Conservation (phyloP, 2,329 filamentous ascomycete genomes). For the Colletotrichum cuscutae region DNA sequence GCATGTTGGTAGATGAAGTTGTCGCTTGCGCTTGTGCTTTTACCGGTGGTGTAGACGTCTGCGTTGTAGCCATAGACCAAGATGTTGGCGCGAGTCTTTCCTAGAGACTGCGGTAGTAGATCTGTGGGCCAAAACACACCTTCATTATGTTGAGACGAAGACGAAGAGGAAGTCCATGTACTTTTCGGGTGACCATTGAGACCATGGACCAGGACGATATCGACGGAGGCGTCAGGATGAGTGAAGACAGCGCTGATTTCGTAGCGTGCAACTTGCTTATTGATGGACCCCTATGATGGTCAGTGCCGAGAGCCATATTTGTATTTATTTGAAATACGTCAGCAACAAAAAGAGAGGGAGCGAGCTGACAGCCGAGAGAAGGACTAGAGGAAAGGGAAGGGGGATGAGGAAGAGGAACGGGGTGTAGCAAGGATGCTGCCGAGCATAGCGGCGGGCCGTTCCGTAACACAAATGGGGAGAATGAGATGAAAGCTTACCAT, state of each 20-base stretch:
- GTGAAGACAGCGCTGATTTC: slow-evolving; percentile 69
- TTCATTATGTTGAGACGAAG: slow-evolving; percentile 42
- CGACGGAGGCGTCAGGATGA: slow-evolving; percentile 68
- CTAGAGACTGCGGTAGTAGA: slow-evolving; percentile 70
- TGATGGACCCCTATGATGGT: slow-evolving; percentile 41
- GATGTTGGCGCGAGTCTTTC: slow-evolving; percentile 68
- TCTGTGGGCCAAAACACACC: slow-evolving; percentile 76
- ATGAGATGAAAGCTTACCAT: slow-evolving; percentile 18
- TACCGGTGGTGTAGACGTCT: slow-evolving; percentile 62
- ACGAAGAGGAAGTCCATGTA: slow-evolving; percentile 70
- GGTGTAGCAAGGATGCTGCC: not conserved
- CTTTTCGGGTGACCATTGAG: slow-evolving; percentile 73
- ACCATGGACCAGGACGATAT: slow-evolving; percentile 78
- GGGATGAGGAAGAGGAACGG: not conserved
- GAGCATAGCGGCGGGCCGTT: not conserved
- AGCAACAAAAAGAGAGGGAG: not conserved
- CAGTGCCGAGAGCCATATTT: not conserved
- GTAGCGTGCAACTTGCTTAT: slow-evolving; percentile 62
- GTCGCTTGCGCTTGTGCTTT: slow-evolving; percentile 66
- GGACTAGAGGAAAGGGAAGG: not conserved
- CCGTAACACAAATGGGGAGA: not conserved
- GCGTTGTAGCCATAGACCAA: slow-evolving; percentile 82
- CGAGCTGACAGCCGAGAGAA: not conserved
- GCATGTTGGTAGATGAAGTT: slow-evolving; percentile 78
- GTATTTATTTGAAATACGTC: not conserved